Conservation (phyloP, 2,329 filamentous ascomycete genomes). For the Trichoderma gracile region DNA sequence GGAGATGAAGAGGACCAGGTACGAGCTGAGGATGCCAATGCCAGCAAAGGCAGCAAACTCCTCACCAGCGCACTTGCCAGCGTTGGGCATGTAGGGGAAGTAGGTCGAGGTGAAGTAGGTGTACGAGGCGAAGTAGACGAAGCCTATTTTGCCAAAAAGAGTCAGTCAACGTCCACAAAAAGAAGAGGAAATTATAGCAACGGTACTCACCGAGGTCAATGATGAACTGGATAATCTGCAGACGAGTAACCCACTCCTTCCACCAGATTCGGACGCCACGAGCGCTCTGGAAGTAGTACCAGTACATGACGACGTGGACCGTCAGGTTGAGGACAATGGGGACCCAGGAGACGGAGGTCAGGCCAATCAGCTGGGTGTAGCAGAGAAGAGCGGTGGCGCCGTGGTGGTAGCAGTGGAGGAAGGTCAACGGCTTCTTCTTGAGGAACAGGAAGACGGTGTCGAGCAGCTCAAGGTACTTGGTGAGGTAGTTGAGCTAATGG, state of each 20-base stretch:
- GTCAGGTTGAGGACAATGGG: slow-evolving; percentile 88
- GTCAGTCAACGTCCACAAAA: slow-evolving; percentile 27
- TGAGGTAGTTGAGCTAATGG: slow-evolving; percentile 88
- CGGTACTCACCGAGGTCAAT: slow-evolving; percentile 83
- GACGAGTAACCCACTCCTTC: slow-evolving; percentile 99
- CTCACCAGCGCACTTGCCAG: slow-evolving; percentile 86
- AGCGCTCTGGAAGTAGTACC: slow-evolving; percentile 99
- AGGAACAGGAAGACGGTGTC: slow-evolving; percentile 97
- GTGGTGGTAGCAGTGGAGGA: slow-evolving; percentile 99
- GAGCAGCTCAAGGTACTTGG: slow-evolving; percentile 93
- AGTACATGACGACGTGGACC: slow-evolving; percentile 99
- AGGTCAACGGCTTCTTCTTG: slow-evolving; percentile 99
- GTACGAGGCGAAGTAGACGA: slow-evolving; percentile 99
- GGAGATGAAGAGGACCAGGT: slow-evolving; percentile 96
- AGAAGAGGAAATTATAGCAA: background rate
- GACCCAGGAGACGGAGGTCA: slow-evolving; percentile 93
- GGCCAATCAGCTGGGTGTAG: slow-evolving; percentile 94
- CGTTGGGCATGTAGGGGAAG: slow-evolving; percentile 80
- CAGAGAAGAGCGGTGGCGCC: slow-evolving; percentile 94
- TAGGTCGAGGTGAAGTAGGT: slow-evolving; percentile 95
- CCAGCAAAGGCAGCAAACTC: slow-evolving; percentile 94
- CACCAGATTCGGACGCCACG: slow-evolving; percentile 96
- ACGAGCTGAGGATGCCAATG: slow-evolving; percentile 88
- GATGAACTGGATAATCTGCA: slow-evolving; percentile 96
- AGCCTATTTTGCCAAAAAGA: slow-evolving; percentile 58